Conservation (phyloP, 257 asterid species). For the Datura wrightii region DNA sequence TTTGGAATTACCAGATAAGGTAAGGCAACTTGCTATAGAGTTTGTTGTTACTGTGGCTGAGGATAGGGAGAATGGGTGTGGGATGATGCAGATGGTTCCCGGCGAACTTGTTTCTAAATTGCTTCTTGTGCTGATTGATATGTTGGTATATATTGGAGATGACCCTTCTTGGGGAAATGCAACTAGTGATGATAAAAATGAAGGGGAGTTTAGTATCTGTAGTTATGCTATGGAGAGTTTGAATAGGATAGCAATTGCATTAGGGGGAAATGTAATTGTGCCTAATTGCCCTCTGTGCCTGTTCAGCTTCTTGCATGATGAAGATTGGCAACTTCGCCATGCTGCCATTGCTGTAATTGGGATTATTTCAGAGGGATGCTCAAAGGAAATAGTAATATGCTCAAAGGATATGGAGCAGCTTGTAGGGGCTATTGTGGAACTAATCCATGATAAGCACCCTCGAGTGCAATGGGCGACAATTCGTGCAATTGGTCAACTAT, state of each 20-base stretch:
- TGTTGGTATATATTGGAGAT: background rate
- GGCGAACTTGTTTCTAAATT: background rate
- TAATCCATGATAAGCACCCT: conserved; percentile 18
- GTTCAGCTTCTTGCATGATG: background rate
- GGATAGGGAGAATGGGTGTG: conserved; percentile 17
- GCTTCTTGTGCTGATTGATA: background rate
- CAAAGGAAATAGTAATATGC: conserved; percentile 14
- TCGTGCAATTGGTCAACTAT: background rate
- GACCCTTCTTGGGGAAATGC: conserved; percentile 19
- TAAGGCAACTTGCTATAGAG: conserved; percentile 13
- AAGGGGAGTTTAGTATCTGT: conserved; percentile 9
- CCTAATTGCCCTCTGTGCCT: background rate
- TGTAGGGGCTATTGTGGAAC: background rate
- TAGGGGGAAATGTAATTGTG: background rate
- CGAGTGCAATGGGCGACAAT: conserved; percentile 31
- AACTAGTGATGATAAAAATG: conserved; percentile 12
- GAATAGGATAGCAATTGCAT: conserved; percentile 25
- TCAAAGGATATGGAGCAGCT: background rate
- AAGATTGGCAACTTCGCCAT: conserved; percentile 19
- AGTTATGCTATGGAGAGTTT: conserved; percentile 26
- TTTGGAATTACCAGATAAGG: background rate
- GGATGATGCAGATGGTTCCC: conserved; percentile 19
- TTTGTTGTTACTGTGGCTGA: conserved; percentile 29
- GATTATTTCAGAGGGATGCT: conserved; percentile 22
- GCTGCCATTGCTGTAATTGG: conserved; percentile 21